phyloP scores from a whole-genome alignment of 108 stramenopile species.

The Schizochytrium sp. region DNA sequence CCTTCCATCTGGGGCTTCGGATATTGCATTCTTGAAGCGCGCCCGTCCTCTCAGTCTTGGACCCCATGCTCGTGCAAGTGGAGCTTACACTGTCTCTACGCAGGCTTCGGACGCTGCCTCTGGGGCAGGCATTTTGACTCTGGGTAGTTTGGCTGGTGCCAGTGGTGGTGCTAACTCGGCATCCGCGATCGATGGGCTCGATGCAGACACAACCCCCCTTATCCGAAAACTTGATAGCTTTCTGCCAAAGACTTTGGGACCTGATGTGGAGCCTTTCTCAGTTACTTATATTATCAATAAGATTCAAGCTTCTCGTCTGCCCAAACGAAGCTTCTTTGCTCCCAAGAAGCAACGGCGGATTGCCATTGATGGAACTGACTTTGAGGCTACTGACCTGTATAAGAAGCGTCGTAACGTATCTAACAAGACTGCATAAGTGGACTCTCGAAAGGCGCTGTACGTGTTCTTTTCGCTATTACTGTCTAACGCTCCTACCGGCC shows the following conservation, averaged over 20 bases:
- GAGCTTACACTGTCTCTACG: background rate
- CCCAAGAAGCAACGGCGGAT: constrained; percentile 30
- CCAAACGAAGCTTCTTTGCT: background rate
- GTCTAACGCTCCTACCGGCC: no score
- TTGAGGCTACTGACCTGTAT: constrained; percentile 34
- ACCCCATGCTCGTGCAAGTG: background rate
- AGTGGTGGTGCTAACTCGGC: background rate
- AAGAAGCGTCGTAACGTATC: constrained; percentile 42
- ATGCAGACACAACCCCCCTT: constrained; percentile 30
- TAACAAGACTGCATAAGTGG: background rate
- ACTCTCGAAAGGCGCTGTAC: no score
- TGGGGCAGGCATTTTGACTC: background rate
- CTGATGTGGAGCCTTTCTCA: background rate
- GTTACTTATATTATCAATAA: background rate
- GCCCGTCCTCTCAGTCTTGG: constrained; percentile 26
- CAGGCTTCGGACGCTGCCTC: background rate
- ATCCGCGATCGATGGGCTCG: background rate
- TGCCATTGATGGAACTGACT: constrained; percentile 11
- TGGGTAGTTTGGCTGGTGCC: background rate
- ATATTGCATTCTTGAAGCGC: constrained; percentile 27
- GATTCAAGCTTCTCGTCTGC: background rate
- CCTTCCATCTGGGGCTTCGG: background rate
- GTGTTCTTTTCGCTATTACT: no score
- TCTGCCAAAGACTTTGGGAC: background rate
- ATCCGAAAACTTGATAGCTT: constrained; percentile 50